phyloP scores from a whole-genome alignment of 768 basidiomycete genomes.

The Lactarius indigo region DNA sequence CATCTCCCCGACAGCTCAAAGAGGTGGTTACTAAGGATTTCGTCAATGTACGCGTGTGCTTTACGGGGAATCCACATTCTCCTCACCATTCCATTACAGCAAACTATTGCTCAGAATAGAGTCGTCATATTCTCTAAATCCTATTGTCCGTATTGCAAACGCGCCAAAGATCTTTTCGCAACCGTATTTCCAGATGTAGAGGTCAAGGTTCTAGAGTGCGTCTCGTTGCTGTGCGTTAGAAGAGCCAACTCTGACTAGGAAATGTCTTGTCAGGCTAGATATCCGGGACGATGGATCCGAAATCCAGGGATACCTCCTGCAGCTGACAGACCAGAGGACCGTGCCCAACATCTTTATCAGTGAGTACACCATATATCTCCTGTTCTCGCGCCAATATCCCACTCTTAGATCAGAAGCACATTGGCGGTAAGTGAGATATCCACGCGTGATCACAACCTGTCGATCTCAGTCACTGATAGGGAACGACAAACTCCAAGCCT shows the following conservation, averaged over 20 bases:
- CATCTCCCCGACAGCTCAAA: constrained; percentile 34
- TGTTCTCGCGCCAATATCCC: not conserved
- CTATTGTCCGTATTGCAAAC: constrained; percentile 40
- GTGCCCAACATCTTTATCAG: constrained; percentile 80
- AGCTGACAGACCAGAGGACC: constrained; percentile 64
- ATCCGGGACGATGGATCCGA: constrained; percentile 49
- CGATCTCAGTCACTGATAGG: constrained; percentile 4
- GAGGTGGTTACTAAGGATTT: constrained; percentile 35
- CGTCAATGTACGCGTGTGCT: constrained; percentile 37
- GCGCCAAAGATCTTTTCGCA: constrained; percentile 39
- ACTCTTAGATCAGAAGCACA: constrained; percentile 45
- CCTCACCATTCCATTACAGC: constrained; percentile 26
- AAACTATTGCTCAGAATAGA: constrained; percentile 36
- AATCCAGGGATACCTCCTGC: constrained; percentile 62
- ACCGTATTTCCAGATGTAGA: constrained; percentile 31
- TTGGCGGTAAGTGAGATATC: constrained; percentile 45
- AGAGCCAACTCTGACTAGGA: not conserved
- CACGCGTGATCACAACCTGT: not conserved
- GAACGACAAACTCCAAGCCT: constrained; percentile 22
- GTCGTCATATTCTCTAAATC: constrained; percentile 42
- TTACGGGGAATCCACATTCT: too few relatives aligned
- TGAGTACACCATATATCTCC: constrained; percentile 31
- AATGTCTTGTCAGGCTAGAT: constrained; percentile 47
- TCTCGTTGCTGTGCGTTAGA: not conserved
- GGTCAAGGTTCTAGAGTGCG: constrained; percentile 38